A percentile compares a stretch with the other conserved stretches of the same genome.
These are phyloP conservation scores for Annona cherimola DNA, from an alignment of 164 flowering plant species.

Conservation along the genomic window DNA sequence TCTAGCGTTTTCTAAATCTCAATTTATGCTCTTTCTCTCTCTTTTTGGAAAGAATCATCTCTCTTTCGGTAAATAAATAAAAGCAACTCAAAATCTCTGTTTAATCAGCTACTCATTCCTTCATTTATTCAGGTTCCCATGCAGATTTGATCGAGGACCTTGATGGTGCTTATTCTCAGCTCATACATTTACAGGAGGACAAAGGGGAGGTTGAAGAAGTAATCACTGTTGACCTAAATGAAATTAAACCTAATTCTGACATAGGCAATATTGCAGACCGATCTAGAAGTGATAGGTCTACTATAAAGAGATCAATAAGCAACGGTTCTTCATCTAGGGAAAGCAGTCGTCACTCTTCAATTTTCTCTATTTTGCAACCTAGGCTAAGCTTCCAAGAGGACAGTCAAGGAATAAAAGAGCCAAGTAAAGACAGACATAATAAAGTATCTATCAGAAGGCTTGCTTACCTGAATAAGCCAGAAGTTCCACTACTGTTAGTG, in stretches of 20 bases:
- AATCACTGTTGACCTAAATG: background rate
- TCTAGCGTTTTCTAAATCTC: background rate
- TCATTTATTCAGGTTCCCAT: slow-evolving; percentile 62
- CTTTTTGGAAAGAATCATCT: background rate
- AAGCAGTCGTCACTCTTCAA: slow-evolving; percentile 23
- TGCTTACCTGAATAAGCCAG: slow-evolving; percentile 57
- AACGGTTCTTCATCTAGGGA: slow-evolving; percentile 25
- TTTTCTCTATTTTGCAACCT: slow-evolving; percentile 20
- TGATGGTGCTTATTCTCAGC: slow-evolving; percentile 18
- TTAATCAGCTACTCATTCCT: background rate
- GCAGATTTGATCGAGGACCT: slow-evolving; percentile 38
- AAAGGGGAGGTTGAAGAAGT: slow-evolving; percentile 8
- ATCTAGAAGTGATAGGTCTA: slow-evolving; percentile 24
- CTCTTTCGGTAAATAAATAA: background rate
- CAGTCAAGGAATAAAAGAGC: background rate
- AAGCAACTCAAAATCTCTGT: background rate
- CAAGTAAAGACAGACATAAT: slow-evolving; percentile 4
- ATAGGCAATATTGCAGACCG: slow-evolving; percentile 12
- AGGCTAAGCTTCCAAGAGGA: slow-evolving; percentile 8
- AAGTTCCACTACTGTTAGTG: slow-evolving; percentile 39
- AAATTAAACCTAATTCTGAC: background rate
- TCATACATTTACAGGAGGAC: slow-evolving; percentile 13
- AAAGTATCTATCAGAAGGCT: slow-evolving; percentile 38
- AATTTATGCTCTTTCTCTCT: too few species aligned
- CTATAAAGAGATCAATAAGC: slow-evolving; percentile 31